phyloP scores from a whole-genome alignment of 768 basidiomycete genomes.

The Collybia sp. region DNA sequence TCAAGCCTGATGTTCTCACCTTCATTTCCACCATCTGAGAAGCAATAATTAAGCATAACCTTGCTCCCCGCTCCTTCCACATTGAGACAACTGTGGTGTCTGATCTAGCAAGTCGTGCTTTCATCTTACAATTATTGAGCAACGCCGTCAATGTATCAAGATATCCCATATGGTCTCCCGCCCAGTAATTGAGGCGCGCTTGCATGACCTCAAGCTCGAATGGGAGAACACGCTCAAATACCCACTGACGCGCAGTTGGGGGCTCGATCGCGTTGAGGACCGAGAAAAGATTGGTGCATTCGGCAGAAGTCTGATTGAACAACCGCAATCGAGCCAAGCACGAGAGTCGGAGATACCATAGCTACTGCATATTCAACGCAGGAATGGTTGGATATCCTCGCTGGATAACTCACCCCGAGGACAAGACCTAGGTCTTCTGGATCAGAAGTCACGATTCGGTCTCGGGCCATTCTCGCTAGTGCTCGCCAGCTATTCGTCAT shows the following conservation, averaged over 20 bases:
- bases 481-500: slow-evolving; percentile 90
- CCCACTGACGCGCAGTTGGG: slow-evolving; percentile 43
- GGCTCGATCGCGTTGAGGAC: slow-evolving; percentile 60
- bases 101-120: slow-evolving; percentile 35
- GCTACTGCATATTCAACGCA: slow-evolving; percentile 29
- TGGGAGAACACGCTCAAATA: slow-evolving; percentile 57
- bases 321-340: slow-evolving; percentile 76
- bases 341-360: slow-evolving; percentile 82
- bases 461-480: slow-evolving; percentile 79
- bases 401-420: slow-evolving; percentile 50
- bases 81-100: slow-evolving; percentile 44
- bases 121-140: slow-evolving; percentile 53
- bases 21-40: slow-evolving; percentile 85
- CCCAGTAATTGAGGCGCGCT: slow-evolving; percentile 75
- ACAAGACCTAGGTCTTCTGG: slow-evolving; percentile 64
- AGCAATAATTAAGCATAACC: slow-evolving; percentile 74
- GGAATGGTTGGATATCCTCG: neutral
- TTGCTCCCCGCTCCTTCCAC: slow-evolving; percentile 81
- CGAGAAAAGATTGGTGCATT: slow-evolving; percentile 75
- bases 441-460: slow-evolving; percentile 64
- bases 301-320: slow-evolving; percentile 83
- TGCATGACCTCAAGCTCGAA: slow-evolving; percentile 69
- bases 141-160: slow-evolving; percentile 68
- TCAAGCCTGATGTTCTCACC: slow-evolving; percentile 29
- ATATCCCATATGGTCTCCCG: slow-evolving; percentile 76